phyloP scores from a whole-genome alignment of 768 basidiomycete genomes.

The Boletus speciosus region DNA sequence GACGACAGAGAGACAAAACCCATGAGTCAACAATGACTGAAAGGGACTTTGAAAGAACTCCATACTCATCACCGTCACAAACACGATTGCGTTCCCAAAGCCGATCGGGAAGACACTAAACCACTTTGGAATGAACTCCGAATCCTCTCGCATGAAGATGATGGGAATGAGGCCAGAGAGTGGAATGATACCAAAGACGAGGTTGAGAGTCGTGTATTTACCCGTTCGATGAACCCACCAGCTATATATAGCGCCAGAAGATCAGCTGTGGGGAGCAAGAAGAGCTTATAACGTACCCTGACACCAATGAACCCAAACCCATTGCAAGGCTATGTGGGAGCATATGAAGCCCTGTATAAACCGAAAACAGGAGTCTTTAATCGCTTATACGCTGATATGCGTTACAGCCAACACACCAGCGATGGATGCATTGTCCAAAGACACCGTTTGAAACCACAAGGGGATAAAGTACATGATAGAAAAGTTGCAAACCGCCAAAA shows the following conservation, averaged over 20 bases:
- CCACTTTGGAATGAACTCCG: slow-evolving; percentile 7
- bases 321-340: slow-evolving; percentile 13
- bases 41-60: not conserved
- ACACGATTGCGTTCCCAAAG: slow-evolving; percentile 15
- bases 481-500: slow-evolving; percentile 11
- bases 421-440: slow-evolving; percentile 6
- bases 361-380: not conserved
- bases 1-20: too few relatives aligned
- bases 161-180: slow-evolving; percentile 10
- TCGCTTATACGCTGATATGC: not conserved
- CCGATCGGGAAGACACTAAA: slow-evolving; percentile 16
- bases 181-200: slow-evolving; percentile 11
- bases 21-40: not conserved
- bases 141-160: slow-evolving; percentile 7
- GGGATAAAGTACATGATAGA: slow-evolving; percentile 15
- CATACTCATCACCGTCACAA: slow-evolving; percentile 11
- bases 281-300: not conserved
- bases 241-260: not conserved
- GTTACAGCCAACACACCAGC: slow-evolving; percentile 4
- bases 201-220: slow-evolving; percentile 7
- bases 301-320: slow-evolving; percentile 9
- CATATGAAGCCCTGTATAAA: slow-evolving; percentile 8
- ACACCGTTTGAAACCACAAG: slow-evolving; percentile 15
- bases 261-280: not conserved
- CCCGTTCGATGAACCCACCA: slow-evolving; percentile 12